Percentiles rank a stretch among this genome's conserved stretches.
Conservation (phyloP, 352 stramenopile genomes). For the Thraustotheca clavata region DNA sequence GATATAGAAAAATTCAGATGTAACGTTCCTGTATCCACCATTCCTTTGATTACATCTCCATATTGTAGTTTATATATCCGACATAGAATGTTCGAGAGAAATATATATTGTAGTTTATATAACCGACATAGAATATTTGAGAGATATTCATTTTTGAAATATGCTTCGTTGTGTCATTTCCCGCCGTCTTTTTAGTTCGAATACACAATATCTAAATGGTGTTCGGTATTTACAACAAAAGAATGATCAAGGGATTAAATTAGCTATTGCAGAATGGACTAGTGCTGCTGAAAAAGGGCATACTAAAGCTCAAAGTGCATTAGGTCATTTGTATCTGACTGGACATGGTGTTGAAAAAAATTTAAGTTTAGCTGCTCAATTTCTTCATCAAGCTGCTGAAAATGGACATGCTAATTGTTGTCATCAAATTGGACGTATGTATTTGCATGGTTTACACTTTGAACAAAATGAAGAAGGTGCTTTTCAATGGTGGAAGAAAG, state of each 20-base stretch:
- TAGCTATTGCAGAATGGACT: constrained; percentile 66
- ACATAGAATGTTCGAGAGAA: background rate
- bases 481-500: constrained; percentile 54
- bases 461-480: constrained; percentile 31
- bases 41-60: too few relatives aligned
- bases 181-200: background rate
- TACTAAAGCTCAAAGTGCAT: constrained; percentile 53
- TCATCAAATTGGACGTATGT: constrained; percentile 69
- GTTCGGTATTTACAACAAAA: constrained; percentile 9
- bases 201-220: constrained; percentile 5
- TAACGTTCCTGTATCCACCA: too few relatives aligned
- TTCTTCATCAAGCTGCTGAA: constrained; percentile 57
- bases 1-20: too few relatives aligned
- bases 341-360: constrained; percentile 46
- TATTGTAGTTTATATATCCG: background rate
- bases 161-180: background rate
- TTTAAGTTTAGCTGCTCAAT: constrained; percentile 36
- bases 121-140: constrained; percentile 2
- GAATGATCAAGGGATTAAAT: constrained; percentile 25
- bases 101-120: background rate
- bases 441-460: constrained; percentile 39
- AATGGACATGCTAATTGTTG: constrained; percentile 55
- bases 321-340: constrained; percentile 61
- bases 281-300: constrained; percentile 63
- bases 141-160: background rate